Evolutionary conservation across 169 alveolate genomes (phyloP).

Genomic region (Eimeria falciformis): DNA sequence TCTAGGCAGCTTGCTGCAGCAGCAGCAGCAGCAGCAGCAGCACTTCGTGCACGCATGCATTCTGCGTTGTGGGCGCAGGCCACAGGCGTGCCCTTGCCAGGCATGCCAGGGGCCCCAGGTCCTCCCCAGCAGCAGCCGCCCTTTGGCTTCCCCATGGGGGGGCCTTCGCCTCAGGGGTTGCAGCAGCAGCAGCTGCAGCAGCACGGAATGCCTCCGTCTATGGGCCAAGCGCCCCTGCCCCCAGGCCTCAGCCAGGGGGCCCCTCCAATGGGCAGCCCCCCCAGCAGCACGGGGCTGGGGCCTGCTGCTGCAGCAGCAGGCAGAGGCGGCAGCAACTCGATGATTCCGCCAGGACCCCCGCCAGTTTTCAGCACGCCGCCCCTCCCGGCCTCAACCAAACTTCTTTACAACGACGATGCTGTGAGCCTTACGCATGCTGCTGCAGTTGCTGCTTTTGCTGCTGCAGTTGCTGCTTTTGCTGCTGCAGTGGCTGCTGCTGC

Average conservation of each 20-base stretch:
- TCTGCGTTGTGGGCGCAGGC: background rate
- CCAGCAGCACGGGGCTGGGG: too few species aligned
- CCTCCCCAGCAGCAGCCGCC: background rate
- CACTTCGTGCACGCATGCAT: background rate
- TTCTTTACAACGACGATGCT: conserved; percentile 52
- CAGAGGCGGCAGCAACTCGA: background rate
- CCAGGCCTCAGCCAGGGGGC: background rate
- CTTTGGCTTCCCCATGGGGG: background rate
- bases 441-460: background rate
- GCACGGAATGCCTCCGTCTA: background rate
- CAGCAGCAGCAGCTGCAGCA: conserved; percentile 6
- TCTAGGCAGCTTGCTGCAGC: background rate
- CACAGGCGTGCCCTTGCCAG: background rate
- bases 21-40: background rate
- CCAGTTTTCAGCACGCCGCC: conserved; percentile 38
- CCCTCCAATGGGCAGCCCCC: background rate
- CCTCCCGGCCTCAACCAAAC: conserved; percentile 12
- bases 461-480: background rate
- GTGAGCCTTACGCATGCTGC: conserved; percentile 29
- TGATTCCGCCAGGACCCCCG: conserved; percentile 56
- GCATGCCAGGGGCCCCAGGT: background rate
- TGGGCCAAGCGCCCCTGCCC: background rate
- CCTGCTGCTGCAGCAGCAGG: background rate
- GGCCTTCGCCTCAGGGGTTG: background rate
- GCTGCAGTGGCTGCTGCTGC: too few species aligned